phyloP scores from a whole-genome alignment of 1,284 basidiomycete genomes.

The Wolfiporia cocos region DNA sequence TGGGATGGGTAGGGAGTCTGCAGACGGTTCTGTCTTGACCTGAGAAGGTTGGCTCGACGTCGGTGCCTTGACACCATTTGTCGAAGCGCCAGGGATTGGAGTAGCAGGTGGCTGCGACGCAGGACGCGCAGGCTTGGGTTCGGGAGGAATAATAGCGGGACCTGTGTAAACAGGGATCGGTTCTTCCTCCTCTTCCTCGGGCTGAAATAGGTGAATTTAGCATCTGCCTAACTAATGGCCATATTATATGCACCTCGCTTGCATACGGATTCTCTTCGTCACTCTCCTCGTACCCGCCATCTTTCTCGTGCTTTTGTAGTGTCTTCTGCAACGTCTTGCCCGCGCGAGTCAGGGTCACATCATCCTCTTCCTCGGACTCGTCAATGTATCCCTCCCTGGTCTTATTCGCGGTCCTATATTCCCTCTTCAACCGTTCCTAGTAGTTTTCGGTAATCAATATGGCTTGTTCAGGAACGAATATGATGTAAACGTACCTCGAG shows the following conservation, averaged over 20 bases:
- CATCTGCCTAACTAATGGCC: no score
- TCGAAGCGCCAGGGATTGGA: constrained; percentile 8
- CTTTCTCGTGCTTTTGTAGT: constrained; percentile 68
- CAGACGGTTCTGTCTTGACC: constrained; percentile 18
- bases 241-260: constrained; percentile 56
- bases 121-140: constrained; percentile 27
- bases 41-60: constrained; percentile 26
- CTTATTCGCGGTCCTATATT: constrained; percentile 76
- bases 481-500: constrained; percentile 52
- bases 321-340: constrained; percentile 76
- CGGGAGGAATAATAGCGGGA: constrained; percentile 52
- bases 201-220: constrained; percentile 11
- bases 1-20: constrained; percentile 37
- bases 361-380: constrained; percentile 63
- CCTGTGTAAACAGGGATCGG: constrained; percentile 39
- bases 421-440: constrained; percentile 80
- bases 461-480: background rate
- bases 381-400: constrained; percentile 61
- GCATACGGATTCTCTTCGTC: constrained; percentile 80
- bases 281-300: constrained; percentile 75
- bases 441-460: constrained; percentile 1
- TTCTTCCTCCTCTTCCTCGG: constrained; percentile 67
- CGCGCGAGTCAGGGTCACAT: constrained; percentile 54
- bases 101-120: constrained; percentile 25
- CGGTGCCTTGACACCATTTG: constrained; percentile 19